A percentile compares a stretch with the other conserved stretches of the same genome.
phyloP scores from a whole-genome alignment of 805 yeast species.

The Brettanomyces naardenensis region DNA sequence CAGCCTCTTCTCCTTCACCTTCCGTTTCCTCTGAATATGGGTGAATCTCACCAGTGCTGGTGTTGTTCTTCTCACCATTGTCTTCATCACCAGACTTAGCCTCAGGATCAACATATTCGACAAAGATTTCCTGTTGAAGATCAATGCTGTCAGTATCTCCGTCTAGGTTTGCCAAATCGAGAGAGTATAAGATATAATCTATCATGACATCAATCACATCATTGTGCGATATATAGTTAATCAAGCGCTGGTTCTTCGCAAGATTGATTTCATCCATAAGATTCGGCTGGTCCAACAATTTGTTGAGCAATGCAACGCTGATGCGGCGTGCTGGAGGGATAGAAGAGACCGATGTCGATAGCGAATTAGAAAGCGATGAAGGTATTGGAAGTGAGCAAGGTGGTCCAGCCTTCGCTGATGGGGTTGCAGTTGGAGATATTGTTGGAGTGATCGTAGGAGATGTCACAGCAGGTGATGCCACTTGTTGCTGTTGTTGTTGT shows the following conservation, averaged over 20 bases:
- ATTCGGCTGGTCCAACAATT: slow-evolving; percentile 28
- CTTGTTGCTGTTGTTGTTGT: not conserved
- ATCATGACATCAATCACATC: slow-evolving; percentile 24
- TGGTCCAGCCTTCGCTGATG: not conserved
- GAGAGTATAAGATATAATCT: slow-evolving; percentile 23
- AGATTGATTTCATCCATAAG: slow-evolving; percentile 27
- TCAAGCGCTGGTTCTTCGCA: slow-evolving; percentile 27
- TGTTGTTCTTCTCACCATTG: not conserved
- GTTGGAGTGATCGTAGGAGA: not conserved
- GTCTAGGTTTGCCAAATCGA: slow-evolving; percentile 13
- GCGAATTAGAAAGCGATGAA: not conserved
- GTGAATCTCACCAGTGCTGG: not conserved
- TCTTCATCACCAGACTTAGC: slow-evolving; percentile 1
- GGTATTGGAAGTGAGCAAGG: slow-evolving; percentile 1
- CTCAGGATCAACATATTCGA: slow-evolving; percentile 6
- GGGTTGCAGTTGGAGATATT: not conserved
- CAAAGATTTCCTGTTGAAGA: slow-evolving; percentile 10
- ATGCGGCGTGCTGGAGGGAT: slow-evolving; percentile 5
- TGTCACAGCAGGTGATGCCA: not conserved
- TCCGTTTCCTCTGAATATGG: slow-evolving; percentile 1
- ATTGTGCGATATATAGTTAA: slow-evolving; percentile 23
- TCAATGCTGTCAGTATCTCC: slow-evolving; percentile 5
- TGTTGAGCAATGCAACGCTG: slow-evolving; percentile 24
- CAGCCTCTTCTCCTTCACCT: slow-evolving; percentile 3
- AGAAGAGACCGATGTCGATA: not conserved